Base-by-base conservation (phyloP, 2,329 filamentous ascomycete species). In the Aspergillus versicolor region DNA sequence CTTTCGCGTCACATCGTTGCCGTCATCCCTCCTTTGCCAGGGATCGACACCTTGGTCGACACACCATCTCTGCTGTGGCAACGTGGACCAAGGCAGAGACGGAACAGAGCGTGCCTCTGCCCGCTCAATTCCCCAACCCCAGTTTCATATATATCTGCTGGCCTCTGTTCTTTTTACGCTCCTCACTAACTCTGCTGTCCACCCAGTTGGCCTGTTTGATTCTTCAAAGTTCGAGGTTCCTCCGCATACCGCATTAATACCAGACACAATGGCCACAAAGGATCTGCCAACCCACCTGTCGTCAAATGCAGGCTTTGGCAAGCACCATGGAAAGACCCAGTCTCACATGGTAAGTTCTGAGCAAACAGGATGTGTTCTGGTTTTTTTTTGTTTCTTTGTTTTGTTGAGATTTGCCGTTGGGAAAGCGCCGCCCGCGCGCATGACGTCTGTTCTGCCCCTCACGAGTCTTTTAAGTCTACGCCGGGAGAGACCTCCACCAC, bases 251-350 rank as follows among this genome's bases (percentile, higher is more conserved):
- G 50, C 43, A 30, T 56, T 41, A 49, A 37, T 24, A 54, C 41
- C 42, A 45, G 21, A 37, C 66, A 79, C 67, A 68, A 93, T 93
- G 89, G 87, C 89, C 63, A 82, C 85, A 70, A 91, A 85, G 78
- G 89, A 90, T 63, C 81, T 97, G 68, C 91, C 92, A 63, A 82
- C 89, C 43, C 93, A 95, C 82, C 84, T 97, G 38, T 65, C 67
- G 58, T 63, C 69, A 48, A 70, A 69, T 58, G 60, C 70, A 55
- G 71, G 69, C 53, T 71, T 75, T 58, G 71, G 77, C 62, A 81
- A 81, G 70, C 80, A 80, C 68, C 81, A 83, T 67, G 79, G 77
- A 62, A 83, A 83, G 70, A 78, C 80, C 52, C 81, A 83, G 67
- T 82, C 79, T 59, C 80, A 82, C 67, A 80, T 83, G 75, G 81